Evolutionary conservation across 257 asterid genomes (phyloP).

Genomic region (Schizonepeta tenuifolia): DNA sequence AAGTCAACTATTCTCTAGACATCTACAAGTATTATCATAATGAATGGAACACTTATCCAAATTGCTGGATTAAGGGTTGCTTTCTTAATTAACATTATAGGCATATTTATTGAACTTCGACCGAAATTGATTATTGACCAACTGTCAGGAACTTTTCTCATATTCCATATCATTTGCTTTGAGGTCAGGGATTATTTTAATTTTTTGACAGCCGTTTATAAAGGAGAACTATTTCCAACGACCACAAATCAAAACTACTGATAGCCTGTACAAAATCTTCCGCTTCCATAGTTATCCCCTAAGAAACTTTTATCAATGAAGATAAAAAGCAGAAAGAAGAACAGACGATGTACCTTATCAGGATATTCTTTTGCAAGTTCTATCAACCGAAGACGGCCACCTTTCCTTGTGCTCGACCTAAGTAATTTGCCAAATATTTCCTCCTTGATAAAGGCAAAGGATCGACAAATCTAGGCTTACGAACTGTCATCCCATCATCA

Average conservation of each 20-base stretch:
- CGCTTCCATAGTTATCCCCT: conserved; percentile 1
- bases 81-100: not conserved
- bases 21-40: not conserved
- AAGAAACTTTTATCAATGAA: not conserved
- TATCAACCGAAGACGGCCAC: conserved; percentile 80
- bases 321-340: conserved; percentile 15
- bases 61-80: not conserved
- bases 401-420: conserved; percentile 97
- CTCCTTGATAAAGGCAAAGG: conserved; percentile 87
- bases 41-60: not conserved
- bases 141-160: not conserved
- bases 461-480: conserved; percentile 63
- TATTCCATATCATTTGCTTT: not conserved
- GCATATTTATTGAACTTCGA: conserved; percentile 1
- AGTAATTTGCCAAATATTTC: conserved; percentile 79
- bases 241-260: conserved; percentile 20
- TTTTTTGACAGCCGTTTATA: not conserved
- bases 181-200: not conserved
- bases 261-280: conserved; percentile 18
- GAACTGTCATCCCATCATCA: conserved; percentile 90
- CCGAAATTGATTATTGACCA: not conserved
- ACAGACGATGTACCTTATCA: conserved; percentile 64
- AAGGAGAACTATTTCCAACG: conserved; percentile 22
- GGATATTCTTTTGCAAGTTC: conserved; percentile 85
- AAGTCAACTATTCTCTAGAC: not conserved